phyloP scores from a whole-genome alignment of 2,329 filamentous ascomycete genomes.

The Colletotrichum incanum region DNA sequence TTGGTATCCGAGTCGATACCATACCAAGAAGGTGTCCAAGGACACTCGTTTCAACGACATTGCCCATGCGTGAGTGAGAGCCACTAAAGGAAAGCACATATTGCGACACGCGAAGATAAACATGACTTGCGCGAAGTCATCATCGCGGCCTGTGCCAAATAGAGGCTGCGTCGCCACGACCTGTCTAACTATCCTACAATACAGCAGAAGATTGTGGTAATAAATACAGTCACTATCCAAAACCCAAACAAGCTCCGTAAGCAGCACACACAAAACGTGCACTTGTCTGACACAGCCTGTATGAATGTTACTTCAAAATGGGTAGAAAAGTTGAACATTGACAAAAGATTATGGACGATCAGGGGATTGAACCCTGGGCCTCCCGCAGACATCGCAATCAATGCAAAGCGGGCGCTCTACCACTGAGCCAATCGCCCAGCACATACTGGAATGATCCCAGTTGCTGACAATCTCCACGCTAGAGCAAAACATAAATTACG shows the following conservation, averaged over 20 bases:
- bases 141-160: not conserved
- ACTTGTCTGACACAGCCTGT: too few species aligned
- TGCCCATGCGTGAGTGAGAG: not conserved
- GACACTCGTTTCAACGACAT: not conserved
- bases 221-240: not conserved
- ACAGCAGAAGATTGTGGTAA: too few species aligned
- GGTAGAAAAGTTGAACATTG: too few species aligned
- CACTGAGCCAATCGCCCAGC: constrained; percentile 20
- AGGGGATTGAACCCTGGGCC: constrained; percentile 31
- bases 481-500: not conserved
- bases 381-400: constrained; percentile 2
- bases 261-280: not conserved
- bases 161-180: not conserved
- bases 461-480: not conserved
- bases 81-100: not conserved
- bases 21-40: not conserved
- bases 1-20: not conserved
- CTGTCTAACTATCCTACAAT: too few species aligned
- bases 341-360: constrained; percentile 21
- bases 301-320: too few species aligned
- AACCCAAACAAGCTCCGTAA: not conserved
- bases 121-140: not conserved
- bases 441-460: not conserved
- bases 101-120: not conserved
- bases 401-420: constrained; percentile 30